These are phyloP conservation scores for Rhodotorula sp. DNA, from an alignment of 1,284 basidiomycete species.

Conservation along the genomic window DNA sequence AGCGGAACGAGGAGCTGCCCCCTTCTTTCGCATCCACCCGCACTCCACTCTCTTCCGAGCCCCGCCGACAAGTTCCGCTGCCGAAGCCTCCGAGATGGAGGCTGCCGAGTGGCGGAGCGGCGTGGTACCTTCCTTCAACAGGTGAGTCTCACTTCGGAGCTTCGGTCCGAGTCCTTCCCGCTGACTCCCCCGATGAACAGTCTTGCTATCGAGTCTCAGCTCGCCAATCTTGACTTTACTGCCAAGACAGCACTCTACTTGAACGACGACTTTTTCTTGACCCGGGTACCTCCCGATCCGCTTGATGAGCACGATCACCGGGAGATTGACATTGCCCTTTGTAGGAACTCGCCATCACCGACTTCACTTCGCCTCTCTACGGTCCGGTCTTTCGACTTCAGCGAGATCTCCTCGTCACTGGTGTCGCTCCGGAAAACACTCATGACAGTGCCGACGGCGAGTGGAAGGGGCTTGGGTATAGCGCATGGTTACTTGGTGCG, in stretches of 20 bases:
- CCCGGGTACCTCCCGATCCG: conserved; percentile 2
- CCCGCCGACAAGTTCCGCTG: neutral
- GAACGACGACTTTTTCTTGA: conserved; percentile 44
- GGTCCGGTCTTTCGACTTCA: conserved; percentile 39
- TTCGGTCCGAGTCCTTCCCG: no score
- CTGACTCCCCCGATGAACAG: neutral
- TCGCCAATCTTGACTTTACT: conserved; percentile 31
- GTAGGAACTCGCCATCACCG: conserved; percentile 21
- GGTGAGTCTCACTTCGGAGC: neutral
- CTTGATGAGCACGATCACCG: no score
- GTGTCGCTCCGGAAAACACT: neutral
- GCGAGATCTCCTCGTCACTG: conserved; percentile 25
- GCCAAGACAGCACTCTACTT: conserved; percentile 28
- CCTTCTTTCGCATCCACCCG: conserved; percentile 21
- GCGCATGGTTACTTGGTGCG: conserved; percentile 25
- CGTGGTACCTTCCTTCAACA: conserved; percentile 36
- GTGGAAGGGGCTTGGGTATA: conserved; percentile 29
- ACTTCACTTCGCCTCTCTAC: conserved; percentile 32
- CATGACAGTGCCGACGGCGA: conserved; percentile 24
- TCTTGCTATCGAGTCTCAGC: conserved; percentile 42
- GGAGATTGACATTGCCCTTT: neutral
- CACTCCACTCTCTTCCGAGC: conserved; percentile 32
- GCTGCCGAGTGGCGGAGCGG: conserved; percentile 20
- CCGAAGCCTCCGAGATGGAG: neutral
- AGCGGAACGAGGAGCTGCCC: neutral